These are phyloP conservation scores for Penicillium decumbens DNA, from an alignment of 2,329 filamentous ascomycete genomes.

Conservation along the genomic window DNA sequence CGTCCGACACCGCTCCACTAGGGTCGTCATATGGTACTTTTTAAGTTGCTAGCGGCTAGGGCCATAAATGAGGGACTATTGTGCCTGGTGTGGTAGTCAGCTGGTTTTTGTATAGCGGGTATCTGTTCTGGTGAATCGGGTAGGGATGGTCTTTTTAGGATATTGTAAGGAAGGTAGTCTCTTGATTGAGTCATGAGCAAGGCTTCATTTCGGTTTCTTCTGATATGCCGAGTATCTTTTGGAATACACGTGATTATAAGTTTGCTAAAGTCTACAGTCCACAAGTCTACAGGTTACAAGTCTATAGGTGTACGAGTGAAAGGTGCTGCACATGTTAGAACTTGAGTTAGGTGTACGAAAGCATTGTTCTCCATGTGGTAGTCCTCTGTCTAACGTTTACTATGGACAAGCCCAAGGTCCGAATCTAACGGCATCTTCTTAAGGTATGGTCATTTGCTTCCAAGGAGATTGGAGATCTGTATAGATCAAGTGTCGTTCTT, in stretches of 20 bases:
- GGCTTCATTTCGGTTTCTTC: not conserved
- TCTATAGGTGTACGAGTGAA: too few relatives aligned
- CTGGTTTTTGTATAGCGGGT: not conserved
- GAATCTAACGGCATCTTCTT: not conserved
- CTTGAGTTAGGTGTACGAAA: not conserved
- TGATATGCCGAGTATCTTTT: not conserved
- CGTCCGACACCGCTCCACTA: not conserved
- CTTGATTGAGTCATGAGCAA: not conserved
- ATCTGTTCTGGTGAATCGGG: not conserved
- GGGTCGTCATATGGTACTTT: not conserved
- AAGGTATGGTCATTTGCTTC: not conserved
- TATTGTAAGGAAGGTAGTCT: not conserved
- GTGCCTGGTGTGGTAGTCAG: not conserved
- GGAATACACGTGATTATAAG: not conserved
- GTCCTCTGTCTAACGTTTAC: not conserved
- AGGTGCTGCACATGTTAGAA: not conserved
- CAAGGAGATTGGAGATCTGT: not conserved
- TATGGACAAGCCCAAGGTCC: not conserved
- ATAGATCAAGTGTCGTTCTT: not conserved
- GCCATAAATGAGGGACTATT: not conserved
- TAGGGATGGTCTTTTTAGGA: not conserved
- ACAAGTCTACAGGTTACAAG: too few relatives aligned
- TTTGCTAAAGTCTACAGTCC: not conserved
- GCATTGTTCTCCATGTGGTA: not conserved
- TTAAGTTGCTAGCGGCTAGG: not conserved